Conservation (phyloP, 106 monocot species). For the Dendrobium catenatum region DNA sequence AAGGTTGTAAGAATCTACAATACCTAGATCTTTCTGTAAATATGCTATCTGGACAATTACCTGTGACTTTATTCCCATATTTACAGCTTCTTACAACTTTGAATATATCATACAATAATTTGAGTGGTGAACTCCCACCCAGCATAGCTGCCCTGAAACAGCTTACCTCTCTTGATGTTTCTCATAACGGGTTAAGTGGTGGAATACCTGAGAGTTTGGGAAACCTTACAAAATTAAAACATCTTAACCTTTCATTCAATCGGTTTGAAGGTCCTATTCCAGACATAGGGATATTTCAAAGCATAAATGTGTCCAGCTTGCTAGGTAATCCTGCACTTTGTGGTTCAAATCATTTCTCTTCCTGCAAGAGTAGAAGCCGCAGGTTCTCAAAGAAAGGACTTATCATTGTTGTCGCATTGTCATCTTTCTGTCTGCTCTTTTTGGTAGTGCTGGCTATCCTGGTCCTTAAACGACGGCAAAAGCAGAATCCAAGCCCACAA, state of each 20-base stretch:
- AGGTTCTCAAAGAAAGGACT: slow-evolving; percentile 38
- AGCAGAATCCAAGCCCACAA: slow-evolving; percentile 13
- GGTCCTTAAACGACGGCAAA: background rate
- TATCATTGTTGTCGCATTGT: slow-evolving; percentile 20
- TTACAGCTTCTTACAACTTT: slow-evolving; percentile 41
- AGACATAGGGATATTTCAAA: slow-evolving; percentile 42
- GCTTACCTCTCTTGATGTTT: slow-evolving; percentile 52
- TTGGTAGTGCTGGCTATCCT: slow-evolving; percentile 17
- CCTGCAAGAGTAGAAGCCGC: slow-evolving; percentile 25
- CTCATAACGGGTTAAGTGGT: slow-evolving; percentile 54
- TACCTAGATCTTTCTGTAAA: slow-evolving; percentile 64
- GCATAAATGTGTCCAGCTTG: slow-evolving; percentile 30
- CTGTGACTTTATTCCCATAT: slow-evolving; percentile 31
- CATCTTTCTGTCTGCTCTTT: slow-evolving; percentile 26
- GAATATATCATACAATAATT: slow-evolving; percentile 60
- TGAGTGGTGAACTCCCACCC: slow-evolving; percentile 47
- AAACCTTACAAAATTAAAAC: slow-evolving; percentile 40
- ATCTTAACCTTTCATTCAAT: slow-evolving; percentile 80
- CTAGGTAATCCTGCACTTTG: slow-evolving; percentile 70
- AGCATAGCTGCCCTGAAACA: slow-evolving; percentile 25
- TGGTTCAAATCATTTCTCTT: slow-evolving; percentile 46
- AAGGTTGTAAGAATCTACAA: slow-evolving; percentile 56
- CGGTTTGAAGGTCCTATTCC: slow-evolving; percentile 60
- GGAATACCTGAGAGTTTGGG: slow-evolving; percentile 42
- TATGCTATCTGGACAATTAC: slow-evolving; percentile 43